Evolutionary conservation across 1,139 yeast genomes (phyloP), one percentile per base, ranked within the genome.

Genomic region (Arxiozyma heterogenica): DNA sequence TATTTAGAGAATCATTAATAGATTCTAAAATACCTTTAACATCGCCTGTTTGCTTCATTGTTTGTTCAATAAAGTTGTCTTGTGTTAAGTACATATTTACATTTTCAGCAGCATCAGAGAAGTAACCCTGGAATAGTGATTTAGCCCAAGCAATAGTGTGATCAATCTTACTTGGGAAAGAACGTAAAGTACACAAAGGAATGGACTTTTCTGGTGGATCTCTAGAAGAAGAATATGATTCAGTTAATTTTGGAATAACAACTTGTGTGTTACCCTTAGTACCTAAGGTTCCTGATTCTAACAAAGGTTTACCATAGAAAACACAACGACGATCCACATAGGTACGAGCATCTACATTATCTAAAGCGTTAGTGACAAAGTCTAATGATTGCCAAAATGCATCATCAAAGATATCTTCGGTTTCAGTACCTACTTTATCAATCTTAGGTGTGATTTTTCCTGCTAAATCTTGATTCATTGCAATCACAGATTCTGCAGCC

Each of bases 141-240:
- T 94, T 93, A 25, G 98, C 96, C 99, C 99, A 93, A 17, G 98
- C 98, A 73, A 93, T 93, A 0, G 99, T 94, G 68, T 93, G 99
- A 68, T 93, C 99, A 65, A 93, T 93, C 73, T 91, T 93, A 72
- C 90, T 89, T 55, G 99, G 99, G 83, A 93, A 93, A 8, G 96
- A 87, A 73, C 98, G 83, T 67, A 93, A 78, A 9, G 99, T 93
- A 79, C 99, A 93, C 67, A 93, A 79, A 42, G 99, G 99, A 66
- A 93, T 91, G 4, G 96, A 83, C 73, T 90, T 90, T 74, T 93
- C 99, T 50, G 99, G 98, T 45, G 99, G 98, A 73, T 93, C 99
- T 71, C 90, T 95, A 23, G 96, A 87, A 3, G 97, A 87, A 6
- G 97, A 87, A 71, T 93, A 93, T 7, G 95, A 86, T 73, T 93